phyloP scores from a whole-genome alignment of 2,329 filamentous ascomycete species.

The Simplicillium sp. region DNA sequence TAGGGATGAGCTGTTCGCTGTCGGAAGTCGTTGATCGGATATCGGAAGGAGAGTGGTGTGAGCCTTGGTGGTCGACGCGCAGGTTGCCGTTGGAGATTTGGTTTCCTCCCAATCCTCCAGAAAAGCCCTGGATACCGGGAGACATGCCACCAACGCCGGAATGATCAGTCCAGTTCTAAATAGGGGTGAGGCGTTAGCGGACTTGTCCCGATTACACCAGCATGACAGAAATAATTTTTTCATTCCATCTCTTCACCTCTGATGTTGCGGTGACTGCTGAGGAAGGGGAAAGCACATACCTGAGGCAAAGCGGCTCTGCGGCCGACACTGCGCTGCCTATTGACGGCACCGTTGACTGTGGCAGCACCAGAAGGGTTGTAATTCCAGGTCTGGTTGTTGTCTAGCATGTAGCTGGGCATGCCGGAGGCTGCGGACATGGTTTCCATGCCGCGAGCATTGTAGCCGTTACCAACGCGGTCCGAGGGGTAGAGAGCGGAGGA shows the following conservation, averaged over 20 bases:
- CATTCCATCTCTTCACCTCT: conserved; percentile 3
- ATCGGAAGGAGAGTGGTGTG: conserved; percentile 28
- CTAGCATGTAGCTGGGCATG: conserved; percentile 40
- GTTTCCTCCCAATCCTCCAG: conserved; percentile 23
- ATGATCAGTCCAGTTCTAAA: conserved; percentile 43
- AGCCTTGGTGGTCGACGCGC: conserved; percentile 31
- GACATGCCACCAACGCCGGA: conserved; percentile 29
- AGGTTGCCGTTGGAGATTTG: conserved; percentile 29
- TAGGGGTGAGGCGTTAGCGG: conserved; percentile 6
- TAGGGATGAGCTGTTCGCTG: conserved; percentile 88
- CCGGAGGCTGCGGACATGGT: conserved; percentile 27
- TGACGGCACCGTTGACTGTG: conserved; percentile 51
- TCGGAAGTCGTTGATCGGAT: conserved; percentile 36
- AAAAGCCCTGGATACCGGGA: conserved; percentile 23
- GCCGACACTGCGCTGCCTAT: conserved; percentile 45
- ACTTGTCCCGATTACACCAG: not conserved
- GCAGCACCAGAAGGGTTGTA: conserved; percentile 59
- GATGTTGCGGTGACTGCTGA: not conserved
- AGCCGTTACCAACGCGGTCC: conserved; percentile 55
- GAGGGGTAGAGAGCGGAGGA: conserved; percentile 58
- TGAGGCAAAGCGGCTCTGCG: conserved; percentile 58
- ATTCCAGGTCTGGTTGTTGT: conserved; percentile 76
- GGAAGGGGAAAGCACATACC: conserved; percentile 42
- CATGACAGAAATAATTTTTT: too few species aligned
- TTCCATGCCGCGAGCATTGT: conserved; percentile 49